Percentiles rank a stretch among this genome's conserved stretches.
Evolutionary conservation across 148 eudicot species (phyloP).

Genomic region (Camellia japonica): DNA sequence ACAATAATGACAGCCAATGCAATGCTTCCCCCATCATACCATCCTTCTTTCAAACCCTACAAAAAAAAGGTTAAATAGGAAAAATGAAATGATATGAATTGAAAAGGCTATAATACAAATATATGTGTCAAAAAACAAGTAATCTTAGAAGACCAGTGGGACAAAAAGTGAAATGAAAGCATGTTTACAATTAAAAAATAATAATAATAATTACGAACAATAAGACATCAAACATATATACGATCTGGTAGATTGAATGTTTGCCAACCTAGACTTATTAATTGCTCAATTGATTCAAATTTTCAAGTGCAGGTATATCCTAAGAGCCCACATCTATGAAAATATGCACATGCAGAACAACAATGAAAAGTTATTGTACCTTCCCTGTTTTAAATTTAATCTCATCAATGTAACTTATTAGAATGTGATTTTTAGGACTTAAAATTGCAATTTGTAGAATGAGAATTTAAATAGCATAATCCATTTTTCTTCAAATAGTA

Average conservation of each 20-base stretch:
- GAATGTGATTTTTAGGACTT: not conserved
- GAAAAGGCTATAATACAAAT: not conserved
- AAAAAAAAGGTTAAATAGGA: conserved; percentile 7
- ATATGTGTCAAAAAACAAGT: not conserved
- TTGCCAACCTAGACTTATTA: not conserved
- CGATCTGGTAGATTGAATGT: not conserved
- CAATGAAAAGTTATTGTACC: not conserved
- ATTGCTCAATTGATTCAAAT: not conserved
- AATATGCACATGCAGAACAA: not conserved
- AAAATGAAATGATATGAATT: not conserved
- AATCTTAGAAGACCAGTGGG: not conserved
- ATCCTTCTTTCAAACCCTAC: conserved; percentile 91
- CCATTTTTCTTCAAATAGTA: too few species aligned
- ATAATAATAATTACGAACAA: not conserved
- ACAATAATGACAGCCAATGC: conserved; percentile 88
- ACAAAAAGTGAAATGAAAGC: not conserved
- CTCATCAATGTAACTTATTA: not conserved
- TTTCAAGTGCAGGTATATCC: not conserved
- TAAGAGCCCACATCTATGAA: not conserved
- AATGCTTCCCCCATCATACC: conserved; percentile 99
- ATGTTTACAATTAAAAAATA: not conserved
- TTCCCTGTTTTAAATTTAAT: not conserved
- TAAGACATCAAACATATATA: not conserved
- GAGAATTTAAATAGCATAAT: not conserved
- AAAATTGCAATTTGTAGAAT: not conserved